A percentile compares a stretch with the other conserved stretches of the same genome.
These are phyloP conservation scores for Lactifluus subvellereus DNA, from an alignment of 768 basidiomycete genomes.

Conservation along the genomic window DNA sequence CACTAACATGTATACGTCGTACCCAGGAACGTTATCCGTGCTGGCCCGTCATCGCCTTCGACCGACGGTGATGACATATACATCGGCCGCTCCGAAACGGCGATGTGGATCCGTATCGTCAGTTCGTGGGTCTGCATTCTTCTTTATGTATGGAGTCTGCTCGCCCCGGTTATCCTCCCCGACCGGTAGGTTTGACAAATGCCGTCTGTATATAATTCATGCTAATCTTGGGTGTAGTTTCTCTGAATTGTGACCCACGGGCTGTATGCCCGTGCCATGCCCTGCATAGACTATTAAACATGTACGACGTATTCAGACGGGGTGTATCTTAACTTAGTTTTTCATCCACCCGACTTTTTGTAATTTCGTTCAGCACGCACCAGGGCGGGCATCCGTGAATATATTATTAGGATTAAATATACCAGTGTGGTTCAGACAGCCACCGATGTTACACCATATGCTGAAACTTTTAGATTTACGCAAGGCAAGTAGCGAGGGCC, in stretches of 20 bases:
- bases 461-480: too few species aligned
- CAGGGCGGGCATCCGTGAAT: not conserved
- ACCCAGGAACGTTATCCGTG: conserved; percentile 68
- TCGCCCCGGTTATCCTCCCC: conserved; percentile 87
- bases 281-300: not conserved
- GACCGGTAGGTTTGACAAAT: conserved; percentile 56
- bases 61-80: conserved; percentile 71
- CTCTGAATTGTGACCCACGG: conserved; percentile 3
- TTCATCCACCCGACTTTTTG: not conserved
- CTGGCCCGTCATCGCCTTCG: conserved; percentile 33
- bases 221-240: conserved; percentile 11
- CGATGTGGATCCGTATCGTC: conserved; percentile 99
- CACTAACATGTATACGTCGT: not conserved
- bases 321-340: conserved; percentile 3
- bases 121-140: conserved; percentile 92
- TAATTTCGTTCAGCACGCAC: not conserved
- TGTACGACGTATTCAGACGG: conserved; percentile 5
- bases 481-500: too few species aligned
- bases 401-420: not conserved
- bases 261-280: not conserved
- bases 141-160: conserved; percentile 79
- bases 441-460: too few species aligned
- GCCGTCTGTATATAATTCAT: not conserved
- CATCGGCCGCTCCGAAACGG: conserved; percentile 91
- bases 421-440: too few species aligned